These are phyloP conservation scores for Malus domestica DNA, from an alignment of 306 rosid genomes.

Conservation along the genomic window DNA sequence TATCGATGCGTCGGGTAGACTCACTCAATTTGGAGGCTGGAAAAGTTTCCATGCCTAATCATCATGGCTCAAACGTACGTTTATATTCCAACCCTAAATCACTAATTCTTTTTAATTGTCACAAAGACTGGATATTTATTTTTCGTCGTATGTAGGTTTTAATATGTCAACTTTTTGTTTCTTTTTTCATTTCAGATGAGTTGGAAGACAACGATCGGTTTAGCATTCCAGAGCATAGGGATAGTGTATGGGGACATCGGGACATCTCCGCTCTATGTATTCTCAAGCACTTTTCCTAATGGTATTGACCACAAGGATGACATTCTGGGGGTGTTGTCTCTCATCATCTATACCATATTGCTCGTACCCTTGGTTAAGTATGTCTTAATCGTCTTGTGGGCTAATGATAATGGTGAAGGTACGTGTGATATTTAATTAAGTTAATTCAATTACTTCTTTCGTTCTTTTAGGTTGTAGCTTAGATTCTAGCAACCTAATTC, in stretches of 20 bases:
- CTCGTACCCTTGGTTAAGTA: conserved; percentile 61
- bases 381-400: conserved; percentile 67
- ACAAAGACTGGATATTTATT: too few species aligned
- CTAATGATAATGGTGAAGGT: conserved; percentile 80
- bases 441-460: too few species aligned
- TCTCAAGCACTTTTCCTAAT: conserved; percentile 16
- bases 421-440: too few species aligned
- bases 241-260: conserved; percentile 39
- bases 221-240: conserved; percentile 40
- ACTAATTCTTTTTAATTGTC: not conserved
- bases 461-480: not conserved
- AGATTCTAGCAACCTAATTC: not conserved
- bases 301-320: conserved; percentile 34
- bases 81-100: not conserved
- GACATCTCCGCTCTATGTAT: conserved; percentile 36
- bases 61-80: conserved; percentile 22
- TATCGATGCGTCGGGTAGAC: conserved; percentile 48
- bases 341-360: conserved; percentile 59
- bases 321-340: conserved; percentile 53
- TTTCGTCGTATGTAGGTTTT: not conserved
- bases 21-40: conserved; percentile 79
- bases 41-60: conserved; percentile 29
- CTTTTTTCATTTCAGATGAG: not conserved
- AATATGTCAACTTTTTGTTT: not conserved
- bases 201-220: conserved; percentile 37